phyloP scores from a whole-genome alignment of 2,329 filamentous ascomycete species.

The Cadophora sp. region DNA sequence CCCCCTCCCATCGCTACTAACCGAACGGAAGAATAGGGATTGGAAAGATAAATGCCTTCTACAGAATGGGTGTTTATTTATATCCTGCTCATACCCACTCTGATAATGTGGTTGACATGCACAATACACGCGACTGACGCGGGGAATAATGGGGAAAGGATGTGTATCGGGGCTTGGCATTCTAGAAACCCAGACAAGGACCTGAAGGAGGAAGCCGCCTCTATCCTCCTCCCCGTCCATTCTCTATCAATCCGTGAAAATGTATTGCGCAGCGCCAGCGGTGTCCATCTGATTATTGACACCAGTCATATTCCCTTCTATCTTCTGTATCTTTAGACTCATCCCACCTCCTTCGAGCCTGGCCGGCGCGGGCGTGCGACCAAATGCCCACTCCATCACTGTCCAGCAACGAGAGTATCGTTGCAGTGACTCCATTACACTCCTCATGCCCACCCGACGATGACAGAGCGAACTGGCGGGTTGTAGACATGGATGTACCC shows the following conservation, averaged over 20 bases:
- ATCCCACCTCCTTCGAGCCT: slow-evolving; percentile 35
- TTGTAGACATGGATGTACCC: slow-evolving; percentile 44
- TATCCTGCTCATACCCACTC: neutral
- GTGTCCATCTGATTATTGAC: slow-evolving; percentile 40
- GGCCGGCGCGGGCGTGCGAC: slow-evolving; percentile 43
- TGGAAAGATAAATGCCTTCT: too few species aligned
- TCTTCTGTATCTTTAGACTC: slow-evolving; percentile 43
- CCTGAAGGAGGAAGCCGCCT: slow-evolving; percentile 31
- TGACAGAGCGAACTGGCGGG: slow-evolving; percentile 46
- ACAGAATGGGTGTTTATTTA: too few species aligned
- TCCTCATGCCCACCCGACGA: slow-evolving; percentile 53
- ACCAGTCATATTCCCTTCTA: slow-evolving; percentile 34
- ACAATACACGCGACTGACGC: slow-evolving; percentile 18
- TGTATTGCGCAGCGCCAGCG: slow-evolving; percentile 33
- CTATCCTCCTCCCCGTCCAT: slow-evolving; percentile 11
- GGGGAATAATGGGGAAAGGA: slow-evolving; percentile 19
- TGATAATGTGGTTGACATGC: slow-evolving; percentile 3
- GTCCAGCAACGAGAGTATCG: slow-evolving; percentile 39
- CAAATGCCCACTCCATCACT: slow-evolving; percentile 48
- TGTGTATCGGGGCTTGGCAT: slow-evolving; percentile 19
- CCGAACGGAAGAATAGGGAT: too few species aligned
- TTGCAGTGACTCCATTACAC: slow-evolving; percentile 41
- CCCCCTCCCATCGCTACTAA: too few species aligned
- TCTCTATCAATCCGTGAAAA: slow-evolving; percentile 29
- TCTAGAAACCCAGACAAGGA: slow-evolving; percentile 18